phyloP scores from a whole-genome alignment of 1,284 basidiomycete genomes.

The Agroathelia rolfsii region DNA sequence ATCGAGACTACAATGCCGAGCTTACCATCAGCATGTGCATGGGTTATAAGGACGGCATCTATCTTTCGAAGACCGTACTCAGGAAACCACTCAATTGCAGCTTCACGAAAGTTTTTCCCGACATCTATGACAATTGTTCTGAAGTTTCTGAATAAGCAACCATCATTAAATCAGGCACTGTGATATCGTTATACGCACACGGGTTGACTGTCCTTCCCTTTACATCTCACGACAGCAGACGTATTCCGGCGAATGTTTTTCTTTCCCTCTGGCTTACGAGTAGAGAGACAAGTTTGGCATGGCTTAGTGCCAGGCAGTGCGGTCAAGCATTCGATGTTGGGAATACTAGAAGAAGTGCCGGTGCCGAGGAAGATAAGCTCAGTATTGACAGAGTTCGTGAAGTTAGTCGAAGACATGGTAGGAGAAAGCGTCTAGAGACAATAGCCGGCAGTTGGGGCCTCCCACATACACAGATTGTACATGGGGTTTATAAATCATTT shows the following conservation, averaged over 20 bases:
- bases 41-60: slow-evolving; percentile 71
- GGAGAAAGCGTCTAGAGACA: no score
- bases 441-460: no score
- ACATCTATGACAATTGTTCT: slow-evolving; percentile 73
- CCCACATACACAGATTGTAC: no score
- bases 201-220: slow-evolving; percentile 31
- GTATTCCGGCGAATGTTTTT: slow-evolving; percentile 74
- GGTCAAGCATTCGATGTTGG: slow-evolving; percentile 57
- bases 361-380: slow-evolving; percentile 70
- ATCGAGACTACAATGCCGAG: slow-evolving; percentile 9
- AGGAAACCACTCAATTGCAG: slow-evolving; percentile 75
- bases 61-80: slow-evolving; percentile 63
- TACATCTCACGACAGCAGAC: slow-evolving; percentile 49
- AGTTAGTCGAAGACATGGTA: no score
- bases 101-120: slow-evolving; percentile 71
- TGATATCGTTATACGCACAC: slow-evolving; percentile 2
- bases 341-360: slow-evolving; percentile 63
- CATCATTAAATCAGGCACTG: slow-evolving; percentile 1
- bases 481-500: no score
- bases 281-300: slow-evolving; percentile 62
- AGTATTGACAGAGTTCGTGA: slow-evolving; percentile 13
- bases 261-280: slow-evolving; percentile 52
- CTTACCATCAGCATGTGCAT: slow-evolving; percentile 71
- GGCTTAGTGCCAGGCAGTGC: slow-evolving; percentile 34
- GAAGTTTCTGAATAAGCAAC: slow-evolving; percentile 7